Evolutionary conservation across 352 stramenopile genomes (phyloP), one percentile per base, ranked within the genome.

Genomic region (Halophytophthora polymorphica): DNA sequence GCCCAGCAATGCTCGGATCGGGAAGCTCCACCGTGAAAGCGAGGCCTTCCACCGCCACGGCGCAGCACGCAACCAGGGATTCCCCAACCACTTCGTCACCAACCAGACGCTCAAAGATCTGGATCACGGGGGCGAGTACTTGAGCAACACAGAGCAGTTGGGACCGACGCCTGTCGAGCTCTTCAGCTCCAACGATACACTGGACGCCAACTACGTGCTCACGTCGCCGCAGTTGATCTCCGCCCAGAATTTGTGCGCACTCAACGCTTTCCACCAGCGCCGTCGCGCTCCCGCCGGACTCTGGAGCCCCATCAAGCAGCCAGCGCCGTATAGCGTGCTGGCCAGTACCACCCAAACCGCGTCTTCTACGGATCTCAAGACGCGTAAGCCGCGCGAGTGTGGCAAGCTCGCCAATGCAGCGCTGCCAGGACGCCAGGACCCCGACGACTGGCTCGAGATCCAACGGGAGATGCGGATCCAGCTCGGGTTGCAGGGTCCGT

Each of bases 191-290:
- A 82, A 72, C n/a, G 62, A 79, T 34, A 82, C 76, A n/a, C 34
- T 82, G 17, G 71, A 89, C 56, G 62, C 76, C 39, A 89, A 89
- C 61, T 89, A 87, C 53, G 78, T 89, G 41, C 59, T 90, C 22
- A 66, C 76, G 6, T 70, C 76, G 0, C 67, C 67, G 3, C 58
- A 56, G 8, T 37, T 85, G 11, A 70, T 88, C 22, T 57, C 60
- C 3, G 58, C 68, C 2, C 79, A 88, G 34, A 90, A 90, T 49
- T 75, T 63, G n/a, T 81, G 71, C 11, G 73, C 71, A 15, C 33
- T 50, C 19, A 71, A 41, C n/a, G 23, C n/a, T 10, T 82, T 78
- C 35, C 40, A 59, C 4, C 53, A 71, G 34, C 50, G 66, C 21
- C 58, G 56, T 0, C 54, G 40, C 12, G 14, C 49, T 3, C 58